phyloP scores from a whole-genome alignment of 2,329 filamentous ascomycete species.

The Stagonosporopsis cucurbitacearum region DNA sequence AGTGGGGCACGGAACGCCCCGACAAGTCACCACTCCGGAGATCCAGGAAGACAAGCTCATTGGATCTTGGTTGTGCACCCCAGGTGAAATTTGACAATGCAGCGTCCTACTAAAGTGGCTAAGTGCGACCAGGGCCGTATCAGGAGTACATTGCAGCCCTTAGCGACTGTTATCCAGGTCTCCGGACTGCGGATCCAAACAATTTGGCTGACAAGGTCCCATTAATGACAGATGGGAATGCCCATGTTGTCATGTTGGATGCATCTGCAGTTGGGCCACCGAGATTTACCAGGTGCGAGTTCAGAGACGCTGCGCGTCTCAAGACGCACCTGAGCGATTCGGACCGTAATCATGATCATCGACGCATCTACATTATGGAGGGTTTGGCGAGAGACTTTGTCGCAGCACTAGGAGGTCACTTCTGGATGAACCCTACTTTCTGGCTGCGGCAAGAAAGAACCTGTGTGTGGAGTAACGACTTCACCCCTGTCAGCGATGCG shows the following conservation, averaged over 20 bases:
- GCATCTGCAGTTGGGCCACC: slow-evolving; percentile 16
- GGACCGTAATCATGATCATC: slow-evolving; percentile 16
- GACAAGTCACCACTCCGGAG: neutral
- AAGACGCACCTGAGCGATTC: slow-evolving; percentile 23
- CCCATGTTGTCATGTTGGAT: slow-evolving; percentile 38
- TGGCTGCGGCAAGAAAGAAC: slow-evolving; percentile 44
- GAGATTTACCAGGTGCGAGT: slow-evolving; percentile 20
- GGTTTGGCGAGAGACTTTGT: slow-evolving; percentile 41
- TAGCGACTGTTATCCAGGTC: slow-evolving; percentile 37
- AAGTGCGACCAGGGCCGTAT: slow-evolving; percentile 32
- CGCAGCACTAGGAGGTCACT: slow-evolving; percentile 37
- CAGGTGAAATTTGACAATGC: slow-evolving; percentile 23
- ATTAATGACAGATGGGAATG: slow-evolving; percentile 26
- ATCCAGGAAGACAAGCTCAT: slow-evolving; percentile 5
- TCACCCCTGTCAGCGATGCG: slow-evolving; percentile 44
- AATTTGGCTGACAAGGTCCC: slow-evolving; percentile 25
- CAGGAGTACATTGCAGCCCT: slow-evolving; percentile 38
- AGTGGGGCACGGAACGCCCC: slow-evolving; percentile 7
- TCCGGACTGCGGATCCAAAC: slow-evolving; percentile 40
- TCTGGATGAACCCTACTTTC: slow-evolving; percentile 45
- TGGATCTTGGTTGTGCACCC: slow-evolving; percentile 39
- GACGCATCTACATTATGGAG: slow-evolving; percentile 45
- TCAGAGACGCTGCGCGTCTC: slow-evolving; percentile 20
- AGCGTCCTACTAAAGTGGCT: neutral
- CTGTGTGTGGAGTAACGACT: slow-evolving; percentile 45